phyloP scores from a whole-genome alignment of 2,329 filamentous ascomycete species.

The Paramyrothecium roridum region DNA sequence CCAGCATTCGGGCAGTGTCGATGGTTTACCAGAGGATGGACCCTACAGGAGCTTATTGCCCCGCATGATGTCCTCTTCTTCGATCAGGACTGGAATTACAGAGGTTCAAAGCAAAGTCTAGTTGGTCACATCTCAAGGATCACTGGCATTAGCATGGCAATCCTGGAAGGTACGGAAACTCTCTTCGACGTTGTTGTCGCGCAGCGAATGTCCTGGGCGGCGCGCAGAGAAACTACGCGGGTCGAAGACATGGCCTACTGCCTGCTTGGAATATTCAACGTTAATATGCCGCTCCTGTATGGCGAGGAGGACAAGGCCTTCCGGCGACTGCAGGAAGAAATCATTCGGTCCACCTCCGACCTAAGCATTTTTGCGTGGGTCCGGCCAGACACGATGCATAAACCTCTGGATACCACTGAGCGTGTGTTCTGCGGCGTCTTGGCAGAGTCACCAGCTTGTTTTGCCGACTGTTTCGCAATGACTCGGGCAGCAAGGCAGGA shows the following conservation, averaged over 20 bases:
- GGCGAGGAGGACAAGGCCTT: slow-evolving; percentile 17
- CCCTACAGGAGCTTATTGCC: slow-evolving; percentile 6
- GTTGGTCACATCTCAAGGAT: slow-evolving; percentile 1
- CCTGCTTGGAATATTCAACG: slow-evolving; percentile 17
- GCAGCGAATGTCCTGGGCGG: slow-evolving; percentile 19
- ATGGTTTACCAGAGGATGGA: neutral
- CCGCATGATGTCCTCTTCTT: slow-evolving; percentile 3
- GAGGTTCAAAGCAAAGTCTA: neutral
- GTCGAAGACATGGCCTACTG: slow-evolving; percentile 18
- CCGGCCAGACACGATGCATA: neutral
- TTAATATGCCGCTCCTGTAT: slow-evolving; percentile 22
- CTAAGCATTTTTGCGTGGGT: slow-evolving; percentile 1
- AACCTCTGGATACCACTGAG: neutral
- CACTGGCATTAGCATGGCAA: slow-evolving; percentile 5
- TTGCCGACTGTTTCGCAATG: neutral
- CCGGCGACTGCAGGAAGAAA: slow-evolving; percentile 15
- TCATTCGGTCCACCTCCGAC: neutral
- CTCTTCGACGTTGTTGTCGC: slow-evolving; percentile 6
- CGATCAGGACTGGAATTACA: slow-evolving; percentile 2
- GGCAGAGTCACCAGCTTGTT: neutral
- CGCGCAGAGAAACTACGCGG: slow-evolving; percentile 11
- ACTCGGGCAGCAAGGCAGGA: neutral
- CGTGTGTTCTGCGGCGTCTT: neutral
- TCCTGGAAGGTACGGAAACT: neutral
- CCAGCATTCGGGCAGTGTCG: neutral